phyloP scores from a whole-genome alignment of 164 flowering plant species.

The Hamamelis virginiana region DNA sequence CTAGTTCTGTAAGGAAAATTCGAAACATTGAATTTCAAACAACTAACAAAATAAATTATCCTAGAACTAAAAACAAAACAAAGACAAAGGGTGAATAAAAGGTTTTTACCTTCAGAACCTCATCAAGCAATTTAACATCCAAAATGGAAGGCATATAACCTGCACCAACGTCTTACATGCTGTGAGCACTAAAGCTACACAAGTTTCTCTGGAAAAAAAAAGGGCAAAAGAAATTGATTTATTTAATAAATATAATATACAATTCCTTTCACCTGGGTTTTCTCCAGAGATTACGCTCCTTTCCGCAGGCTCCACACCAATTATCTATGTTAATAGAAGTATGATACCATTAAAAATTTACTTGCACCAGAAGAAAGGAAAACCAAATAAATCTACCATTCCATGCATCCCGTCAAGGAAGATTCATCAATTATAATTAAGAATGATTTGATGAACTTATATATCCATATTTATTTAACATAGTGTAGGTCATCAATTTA shows the following conservation, averaged over 20 bases:
- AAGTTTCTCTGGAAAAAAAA: neutral
- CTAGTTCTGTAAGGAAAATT: too few relatives aligned
- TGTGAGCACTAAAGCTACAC: neutral
- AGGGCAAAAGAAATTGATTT: neutral
- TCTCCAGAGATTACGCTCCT: slow-evolving; percentile 75
- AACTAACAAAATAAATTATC: neutral
- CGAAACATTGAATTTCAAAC: neutral
- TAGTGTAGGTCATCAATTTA: too few relatives aligned
- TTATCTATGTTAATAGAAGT: slow-evolving; percentile 47
- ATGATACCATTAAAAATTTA: neutral
- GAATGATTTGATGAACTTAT: too few relatives aligned
- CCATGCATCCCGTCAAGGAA: neutral
- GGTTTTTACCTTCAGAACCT: slow-evolving; percentile 66
- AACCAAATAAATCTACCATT: neutral
- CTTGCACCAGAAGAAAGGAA: neutral
- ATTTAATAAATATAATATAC: too few relatives aligned
- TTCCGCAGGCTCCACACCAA: slow-evolving; percentile 88
- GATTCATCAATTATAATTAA: neutral
- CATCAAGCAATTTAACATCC: slow-evolving; percentile 75
- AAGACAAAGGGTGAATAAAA: neutral
- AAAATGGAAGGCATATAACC: slow-evolving; percentile 73
- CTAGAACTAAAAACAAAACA: neutral
- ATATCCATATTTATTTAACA: too few relatives aligned
- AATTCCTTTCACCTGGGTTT: slow-evolving; percentile 50
- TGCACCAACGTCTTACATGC: slow-evolving; percentile 27